Base-by-base conservation (phyloP, 805 yeast species). In the Saccharomycopsis javanensis region DNA sequence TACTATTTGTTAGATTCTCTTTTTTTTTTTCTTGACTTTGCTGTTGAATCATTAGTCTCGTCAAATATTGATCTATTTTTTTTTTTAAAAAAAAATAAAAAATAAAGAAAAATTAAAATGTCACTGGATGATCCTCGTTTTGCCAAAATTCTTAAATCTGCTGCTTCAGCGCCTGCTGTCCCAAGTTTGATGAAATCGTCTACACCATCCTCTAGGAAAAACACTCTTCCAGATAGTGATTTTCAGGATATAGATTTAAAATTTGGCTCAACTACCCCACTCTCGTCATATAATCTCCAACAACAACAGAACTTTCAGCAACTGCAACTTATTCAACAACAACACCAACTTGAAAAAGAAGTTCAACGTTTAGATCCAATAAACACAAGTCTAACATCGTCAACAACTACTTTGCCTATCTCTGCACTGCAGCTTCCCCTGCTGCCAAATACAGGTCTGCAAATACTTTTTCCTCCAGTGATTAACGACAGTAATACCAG, bases 231-330 rank as follows among this genome's bases (percentile, higher is more conserved):
- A 20, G 37, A 48, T 18, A 55, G 35, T 6, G 58, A 59, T 45
- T 60, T 60, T 54, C 62, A 60, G 34, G 62, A 60, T 37, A 57
- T 60, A 13, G 62, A 60, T 48, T 54, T 60, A 15, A 45, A 42
- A 25, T 33, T 33, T 11, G 31, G 42, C 5, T 37, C 42, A 27
- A 28, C 33, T 5, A 51, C 54, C 23, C 54, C 23, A 1, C 46
- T 50, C 20, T 33, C 53, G 7, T 50, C 53, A n/a, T 50, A 18
- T 13, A 33, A 33, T 33, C 11, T 30, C 8, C 53, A 31, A 28
- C 34, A 33, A 13, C 37, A 31, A 11, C 52, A 42, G 48, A 42
- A 42, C 13, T 42, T 42, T 20, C 48, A 42, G 48, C 48, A 42
- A 25, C 48, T 23, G 48, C 48, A 42, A 20, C 23, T 42, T n/a